These are phyloP conservation scores for Epithele typhae DNA, from an alignment of 768 basidiomycete species.

Conservation along the genomic window DNA sequence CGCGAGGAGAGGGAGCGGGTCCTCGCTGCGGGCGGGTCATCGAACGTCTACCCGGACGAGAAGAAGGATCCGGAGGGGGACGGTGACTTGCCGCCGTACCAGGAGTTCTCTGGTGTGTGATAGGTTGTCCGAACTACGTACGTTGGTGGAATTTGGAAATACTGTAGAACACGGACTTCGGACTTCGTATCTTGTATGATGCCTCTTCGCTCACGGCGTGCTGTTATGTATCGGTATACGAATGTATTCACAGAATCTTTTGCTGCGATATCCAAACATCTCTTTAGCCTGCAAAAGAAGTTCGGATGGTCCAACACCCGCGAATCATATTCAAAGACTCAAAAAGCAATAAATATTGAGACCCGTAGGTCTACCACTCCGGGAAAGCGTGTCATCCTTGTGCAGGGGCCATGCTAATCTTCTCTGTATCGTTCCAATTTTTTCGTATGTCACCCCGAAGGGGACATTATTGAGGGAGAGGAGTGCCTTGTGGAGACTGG, in stretches of 20 bases:
- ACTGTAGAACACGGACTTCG: no score
- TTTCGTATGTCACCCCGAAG: slow-evolving; percentile 95
- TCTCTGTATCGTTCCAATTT: slow-evolving; percentile 99
- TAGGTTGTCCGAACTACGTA: no score
- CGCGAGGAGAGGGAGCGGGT: slow-evolving; percentile 49
- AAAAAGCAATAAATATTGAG: slow-evolving; percentile 36
- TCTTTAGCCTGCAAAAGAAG: no score
- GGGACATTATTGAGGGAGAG: no score
- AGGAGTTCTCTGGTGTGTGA: no score
- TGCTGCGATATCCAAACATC: no score
- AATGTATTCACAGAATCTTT: background rate
- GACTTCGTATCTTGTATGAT: background rate
- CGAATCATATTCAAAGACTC: background rate
- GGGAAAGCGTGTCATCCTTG: slow-evolving; percentile 99
- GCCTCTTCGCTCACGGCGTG: background rate
- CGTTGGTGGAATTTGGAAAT: no score
- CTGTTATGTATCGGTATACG: background rate
- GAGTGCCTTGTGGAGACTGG: no score
- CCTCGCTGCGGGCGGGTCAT: slow-evolving; percentile 22
- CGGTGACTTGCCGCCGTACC: slow-evolving; percentile 41
- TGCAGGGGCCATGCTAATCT: slow-evolving; percentile 99
- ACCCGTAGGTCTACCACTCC: slow-evolving; percentile 69
- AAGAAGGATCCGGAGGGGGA: slow-evolving; percentile 21
- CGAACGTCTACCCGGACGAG: slow-evolving; percentile 3
- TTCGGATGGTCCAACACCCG: no score